Evolutionary conservation across 495 filamentous ascomycete genomes (phyloP).

Genomic region (Aspergillus cavernicola): DNA sequence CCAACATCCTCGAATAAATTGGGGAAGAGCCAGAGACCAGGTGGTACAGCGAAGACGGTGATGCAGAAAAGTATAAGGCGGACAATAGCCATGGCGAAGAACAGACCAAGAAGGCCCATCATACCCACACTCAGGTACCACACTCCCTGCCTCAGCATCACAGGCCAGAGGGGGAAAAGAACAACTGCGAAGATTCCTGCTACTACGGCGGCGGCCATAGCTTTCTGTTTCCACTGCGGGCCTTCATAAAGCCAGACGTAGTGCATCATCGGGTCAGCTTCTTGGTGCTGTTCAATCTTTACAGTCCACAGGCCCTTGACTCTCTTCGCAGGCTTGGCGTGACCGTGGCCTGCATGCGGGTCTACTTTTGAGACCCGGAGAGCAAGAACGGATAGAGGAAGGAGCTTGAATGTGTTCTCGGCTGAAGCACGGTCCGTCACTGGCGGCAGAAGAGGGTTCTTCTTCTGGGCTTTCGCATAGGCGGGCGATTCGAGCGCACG

Average conservation of each 20-base stretch:
- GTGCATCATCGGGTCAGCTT: constrained; percentile 83
- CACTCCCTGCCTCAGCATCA: constrained; percentile 83
- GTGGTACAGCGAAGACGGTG: constrained; percentile 79
- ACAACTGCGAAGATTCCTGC: constrained; percentile 80
- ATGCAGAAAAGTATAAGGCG: constrained; percentile 90
- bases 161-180: constrained; percentile 95
- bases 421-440: constrained; percentile 82
- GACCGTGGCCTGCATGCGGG: constrained; percentile 65
- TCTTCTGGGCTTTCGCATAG: constrained; percentile 77
- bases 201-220: constrained; percentile 81
- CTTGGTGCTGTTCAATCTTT: constrained; percentile 94
- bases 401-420: constrained; percentile 90
- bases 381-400: constrained; percentile 92
- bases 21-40: constrained; percentile 95
- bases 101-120: constrained; percentile 85
- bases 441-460: constrained; percentile 84
- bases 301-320: constrained; percentile 97
- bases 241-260: constrained; percentile 98
- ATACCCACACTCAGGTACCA: constrained; percentile 98
- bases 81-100: constrained; percentile 98
- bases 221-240: constrained; percentile 85
- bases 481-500: constrained; percentile 85
- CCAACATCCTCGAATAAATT: constrained; percentile 99
- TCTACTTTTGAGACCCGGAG: constrained; percentile 87
- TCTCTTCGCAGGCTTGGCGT: constrained; percentile 77